A percentile compares a stretch with the other conserved stretches of the same genome.
Conservation (phyloP, 257 asterid genomes). For the Capsicum baccatum region DNA sequence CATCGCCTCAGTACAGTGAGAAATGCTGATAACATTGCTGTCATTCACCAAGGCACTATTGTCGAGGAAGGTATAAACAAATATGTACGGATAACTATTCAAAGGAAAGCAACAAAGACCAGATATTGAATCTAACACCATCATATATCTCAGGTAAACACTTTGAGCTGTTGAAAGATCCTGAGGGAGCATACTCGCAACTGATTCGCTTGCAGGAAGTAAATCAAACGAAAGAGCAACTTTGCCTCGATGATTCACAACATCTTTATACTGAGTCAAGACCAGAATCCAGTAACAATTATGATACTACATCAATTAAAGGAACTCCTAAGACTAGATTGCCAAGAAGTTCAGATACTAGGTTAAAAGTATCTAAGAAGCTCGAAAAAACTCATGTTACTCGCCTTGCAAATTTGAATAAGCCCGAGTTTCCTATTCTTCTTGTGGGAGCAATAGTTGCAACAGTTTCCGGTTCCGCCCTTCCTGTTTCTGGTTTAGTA, state of each 20-base stretch:
- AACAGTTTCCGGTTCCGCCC: conserved; percentile 56
- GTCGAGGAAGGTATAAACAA: conserved; percentile 65
- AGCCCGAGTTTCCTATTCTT: conserved; percentile 64
- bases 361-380: conserved; percentile 40
- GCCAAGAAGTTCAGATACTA: conserved; percentile 15
- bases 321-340: conserved; percentile 32
- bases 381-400: conserved; percentile 48
- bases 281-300: not conserved
- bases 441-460: conserved; percentile 55
- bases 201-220: conserved; percentile 50
- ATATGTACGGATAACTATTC: not conserved
- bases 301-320: not conserved
- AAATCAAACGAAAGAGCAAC: conserved; percentile 26
- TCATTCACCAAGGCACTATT: conserved; percentile 64
- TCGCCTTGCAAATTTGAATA: conserved; percentile 63
- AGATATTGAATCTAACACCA: not conserved
- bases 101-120: no score
- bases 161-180: conserved; percentile 48
- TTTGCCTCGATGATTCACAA: conserved; percentile 3
- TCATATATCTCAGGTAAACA: conserved; percentile 46
- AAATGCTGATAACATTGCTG: conserved; percentile 70
- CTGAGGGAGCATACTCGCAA: conserved; percentile 55
- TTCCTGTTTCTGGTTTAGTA: conserved; percentile 61
- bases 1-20: conserved; percentile 73
- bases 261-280: not conserved